Base-by-base conservation (phyloP, 2,329 filamentous ascomycete species). In the Hymenoscyphus linearis region DNA sequence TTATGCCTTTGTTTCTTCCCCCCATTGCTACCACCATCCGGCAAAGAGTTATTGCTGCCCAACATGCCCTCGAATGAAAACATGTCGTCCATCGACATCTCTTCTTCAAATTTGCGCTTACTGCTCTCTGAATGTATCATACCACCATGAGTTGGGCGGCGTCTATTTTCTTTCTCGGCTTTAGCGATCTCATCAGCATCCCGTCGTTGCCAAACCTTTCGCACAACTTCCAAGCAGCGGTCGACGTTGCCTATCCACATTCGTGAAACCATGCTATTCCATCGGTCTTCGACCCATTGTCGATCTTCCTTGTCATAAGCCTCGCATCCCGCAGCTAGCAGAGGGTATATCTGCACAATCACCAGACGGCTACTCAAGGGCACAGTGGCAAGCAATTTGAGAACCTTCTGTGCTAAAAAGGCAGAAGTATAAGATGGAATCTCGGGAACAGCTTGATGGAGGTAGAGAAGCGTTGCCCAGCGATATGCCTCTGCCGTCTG, bases 241-340 rank as follows among this genome's bases (percentile, higher is more conserved):
- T 88, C 85, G 53, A 89, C 80, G 55, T 88, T 85, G 16, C 86
- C 86, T 52, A 89, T 84, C 73, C 84, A 84, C 76, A 89, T 82
- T 31, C 86, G 79, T 22, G 76, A 74, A 57, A 79, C 79, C 77
- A 90, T 86, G 2, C 79, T 76, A 4, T 75, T 73, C 87, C 86
- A 90, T 36, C 87, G 79, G 26, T 82, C 78, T 52, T 80, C 75
- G 2, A 89, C 83, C 85, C 86, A 90, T 34, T 81, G 75, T 13
- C 87, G 76, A 66, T 88, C 84, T 65, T 88, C 85, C 14, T 77
- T 74, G 2, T 78, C 78, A 26, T 79, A 76, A 9, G 82, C 82
- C 72, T 89, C 87, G 65, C 85, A 87, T 1, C 86, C 86, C 2
- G 87, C 87, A 0, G 83, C 85, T 64, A 89, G 78, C 1, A 90